Evolutionary conservation across 768 basidiomycete species (phyloP), one percentile per base, ranked within the genome.

Genomic region (Amyloporia xantha): DNA sequence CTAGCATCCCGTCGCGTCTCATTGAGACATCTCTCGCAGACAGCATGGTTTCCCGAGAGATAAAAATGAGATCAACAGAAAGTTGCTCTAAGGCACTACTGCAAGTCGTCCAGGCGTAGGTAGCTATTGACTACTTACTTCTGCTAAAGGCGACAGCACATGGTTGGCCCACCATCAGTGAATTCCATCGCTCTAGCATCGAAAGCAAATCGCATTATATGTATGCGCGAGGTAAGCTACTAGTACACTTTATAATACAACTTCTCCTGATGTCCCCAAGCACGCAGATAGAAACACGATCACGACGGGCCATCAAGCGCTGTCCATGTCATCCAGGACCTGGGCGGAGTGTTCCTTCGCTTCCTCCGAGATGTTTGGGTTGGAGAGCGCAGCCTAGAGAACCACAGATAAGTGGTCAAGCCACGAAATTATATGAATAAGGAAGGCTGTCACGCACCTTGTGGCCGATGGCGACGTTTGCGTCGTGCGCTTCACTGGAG

Each of bases 341-440:
- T 74, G 60, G 3, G 56, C 57, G 12, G 80, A 81, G 20, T 69
- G 67, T 38, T 65, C 61, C 59, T 81, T 81, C 0, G 81, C 81
- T 51, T 75, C 75, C 1, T 69, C 65, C 3, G 78, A 79, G 43
- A 80, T 73, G 45, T 75, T 68, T 9, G 78, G 78, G 57, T 82
- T 82, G 54, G 69, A 64, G 1, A 80, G 64, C 4, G 78, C 67
- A n/a, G 79, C 78, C 59, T 79, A 78, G 74, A 60, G 19, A 26
- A 28, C 19, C n/a, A n/a, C n/a, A n/a, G n/a, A n/a, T n/a, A n/a
- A n/a, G 2, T 4, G 17, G 42, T 44, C n/a, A 44, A 42, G 17
- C 20, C 4, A 35, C n/a, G 10, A 35, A 35, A 9, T n/a, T 11
- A 33, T 4, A 21, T 23, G 44, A 15, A 2, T n/a, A 33, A 17